Conservation (phyloP, 2,329 filamentous ascomycete genomes). For the Zalaria obscura region DNA sequence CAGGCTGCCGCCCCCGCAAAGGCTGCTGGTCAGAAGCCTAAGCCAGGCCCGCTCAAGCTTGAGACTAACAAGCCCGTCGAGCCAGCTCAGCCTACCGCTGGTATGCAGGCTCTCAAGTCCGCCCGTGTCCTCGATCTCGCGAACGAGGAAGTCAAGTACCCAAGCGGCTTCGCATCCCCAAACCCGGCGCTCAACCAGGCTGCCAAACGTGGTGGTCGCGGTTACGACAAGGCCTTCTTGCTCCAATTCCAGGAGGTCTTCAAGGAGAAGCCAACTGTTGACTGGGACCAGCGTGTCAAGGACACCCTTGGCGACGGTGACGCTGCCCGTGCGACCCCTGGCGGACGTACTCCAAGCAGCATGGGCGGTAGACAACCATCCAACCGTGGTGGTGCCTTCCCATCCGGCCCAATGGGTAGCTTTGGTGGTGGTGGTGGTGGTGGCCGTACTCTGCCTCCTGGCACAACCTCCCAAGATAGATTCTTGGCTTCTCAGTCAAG, state of each 20-base stretch:
- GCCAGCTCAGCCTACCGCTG: conserved; percentile 82
- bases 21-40: conserved; percentile 50
- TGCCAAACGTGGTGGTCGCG: conserved; percentile 71
- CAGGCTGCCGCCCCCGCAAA: conserved; percentile 7
- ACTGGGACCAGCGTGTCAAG: conserved; percentile 84
- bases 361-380: conserved; percentile 33
- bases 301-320: conserved; percentile 56
- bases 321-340: conserved; percentile 50
- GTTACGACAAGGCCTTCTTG: conserved; percentile 91
- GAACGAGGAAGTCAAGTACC: conserved; percentile 61
- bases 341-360: conserved; percentile 33
- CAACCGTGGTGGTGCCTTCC: conserved; percentile 3
- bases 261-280: conserved; percentile 86
- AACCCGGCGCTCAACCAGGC: conserved; percentile 83
- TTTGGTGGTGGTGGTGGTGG: conserved; percentile 37
- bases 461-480: conserved; percentile 64
- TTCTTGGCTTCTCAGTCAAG: conserved; percentile 33
- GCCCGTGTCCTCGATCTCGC: conserved; percentile 76
- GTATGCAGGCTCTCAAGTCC: conserved; percentile 83
- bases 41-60: conserved; percentile 81
- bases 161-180: conserved; percentile 69
- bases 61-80: conserved; percentile 77
- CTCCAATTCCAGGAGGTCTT: conserved; percentile 94
- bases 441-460: conserved; percentile 33
- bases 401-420: conserved; percentile 45